These are phyloP conservation scores for Epichloe aotearoae DNA, from an alignment of 2,329 filamentous ascomycete genomes.

Conservation along the genomic window DNA sequence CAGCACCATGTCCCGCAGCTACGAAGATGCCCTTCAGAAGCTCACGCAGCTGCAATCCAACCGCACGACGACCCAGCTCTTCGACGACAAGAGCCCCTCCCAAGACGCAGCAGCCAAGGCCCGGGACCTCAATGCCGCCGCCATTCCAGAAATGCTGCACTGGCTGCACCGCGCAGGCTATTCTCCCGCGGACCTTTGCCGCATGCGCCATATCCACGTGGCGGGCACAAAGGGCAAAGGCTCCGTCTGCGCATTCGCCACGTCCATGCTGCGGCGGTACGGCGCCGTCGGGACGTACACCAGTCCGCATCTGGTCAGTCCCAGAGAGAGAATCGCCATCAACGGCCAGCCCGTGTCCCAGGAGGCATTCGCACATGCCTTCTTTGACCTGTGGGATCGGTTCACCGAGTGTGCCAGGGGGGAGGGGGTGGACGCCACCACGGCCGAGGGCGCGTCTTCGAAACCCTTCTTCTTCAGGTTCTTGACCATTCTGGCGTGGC, in stretches of 20 bases:
- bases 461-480: slow-evolving; percentile 93
- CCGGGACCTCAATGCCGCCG: slow-evolving; percentile 50
- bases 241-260: slow-evolving; percentile 72
- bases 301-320: slow-evolving; percentile 71
- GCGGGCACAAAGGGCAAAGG: slow-evolving; percentile 94
- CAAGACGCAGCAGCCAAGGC: slow-evolving; percentile 34
- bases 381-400: slow-evolving; percentile 73
- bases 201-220: slow-evolving; percentile 56
- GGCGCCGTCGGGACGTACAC: slow-evolving; percentile 61
- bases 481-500: slow-evolving; percentile 76
- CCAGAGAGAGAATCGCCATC: slow-evolving; percentile 72
- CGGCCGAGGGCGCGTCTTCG: slow-evolving; percentile 39
- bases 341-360: slow-evolving; percentile 58
- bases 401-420: slow-evolving; percentile 27
- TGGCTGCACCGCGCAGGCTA: slow-evolving; percentile 70
- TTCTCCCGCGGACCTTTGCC: slow-evolving; percentile 31
- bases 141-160: slow-evolving; percentile 69
- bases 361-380: slow-evolving; percentile 58
- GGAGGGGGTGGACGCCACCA: slow-evolving; percentile 23
- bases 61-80: slow-evolving; percentile 46
- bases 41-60: slow-evolving; percentile 73
- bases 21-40: slow-evolving; percentile 56
- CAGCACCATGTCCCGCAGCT: slow-evolving; percentile 22
- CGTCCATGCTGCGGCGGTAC: slow-evolving; percentile 53
- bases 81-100: slow-evolving; percentile 19